Conservation (phyloP, 1,284 basidiomycete genomes). For the Moesziomyces antarcticus region DNA sequence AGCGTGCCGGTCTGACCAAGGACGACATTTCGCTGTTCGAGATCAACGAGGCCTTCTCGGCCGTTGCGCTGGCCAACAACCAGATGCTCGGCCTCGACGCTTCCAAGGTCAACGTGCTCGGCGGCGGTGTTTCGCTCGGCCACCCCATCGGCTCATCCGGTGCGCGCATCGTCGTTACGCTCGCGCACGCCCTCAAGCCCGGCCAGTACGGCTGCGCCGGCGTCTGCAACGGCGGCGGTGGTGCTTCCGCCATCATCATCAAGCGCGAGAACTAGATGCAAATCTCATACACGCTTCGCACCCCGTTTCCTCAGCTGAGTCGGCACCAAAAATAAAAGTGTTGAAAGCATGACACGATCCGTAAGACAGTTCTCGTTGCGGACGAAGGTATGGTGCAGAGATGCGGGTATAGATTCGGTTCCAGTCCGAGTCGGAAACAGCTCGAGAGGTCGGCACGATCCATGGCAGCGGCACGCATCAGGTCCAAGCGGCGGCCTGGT, state of each 20-base stretch:
- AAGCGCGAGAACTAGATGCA: constrained; percentile 44
- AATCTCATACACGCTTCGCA: too few relatives aligned
- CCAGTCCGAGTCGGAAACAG: too few relatives aligned
- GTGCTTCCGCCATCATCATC: constrained; percentile 59
- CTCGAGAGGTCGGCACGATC: background rate
- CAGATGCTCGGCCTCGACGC: constrained; percentile 72
- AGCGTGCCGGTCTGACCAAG: constrained; percentile 83
- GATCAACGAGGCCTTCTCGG: constrained; percentile 79
- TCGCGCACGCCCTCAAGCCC: constrained; percentile 89
- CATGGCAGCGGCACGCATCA: background rate
- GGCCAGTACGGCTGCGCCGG: constrained; percentile 97
- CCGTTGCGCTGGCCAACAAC: constrained; percentile 68
- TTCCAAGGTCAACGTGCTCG: constrained; percentile 90
- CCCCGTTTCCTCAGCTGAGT: too few relatives aligned
- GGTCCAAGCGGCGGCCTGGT: constrained; percentile 26
- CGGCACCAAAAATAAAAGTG: too few relatives aligned
- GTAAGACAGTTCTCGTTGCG: too few relatives aligned
- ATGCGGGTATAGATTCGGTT: too few relatives aligned
- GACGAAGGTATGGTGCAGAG: too few relatives aligned
- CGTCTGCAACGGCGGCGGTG: constrained; percentile 81
- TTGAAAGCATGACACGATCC: too few relatives aligned
- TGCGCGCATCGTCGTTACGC: constrained; percentile 91
- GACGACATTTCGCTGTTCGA: constrained; percentile 93
- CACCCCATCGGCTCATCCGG: constrained; percentile 92
- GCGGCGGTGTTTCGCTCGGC: constrained; percentile 71